These are phyloP conservation scores for Stagonosporopsis tanaceti DNA, from an alignment of 2,329 filamentous ascomycete genomes.

Conservation along the genomic window DNA sequence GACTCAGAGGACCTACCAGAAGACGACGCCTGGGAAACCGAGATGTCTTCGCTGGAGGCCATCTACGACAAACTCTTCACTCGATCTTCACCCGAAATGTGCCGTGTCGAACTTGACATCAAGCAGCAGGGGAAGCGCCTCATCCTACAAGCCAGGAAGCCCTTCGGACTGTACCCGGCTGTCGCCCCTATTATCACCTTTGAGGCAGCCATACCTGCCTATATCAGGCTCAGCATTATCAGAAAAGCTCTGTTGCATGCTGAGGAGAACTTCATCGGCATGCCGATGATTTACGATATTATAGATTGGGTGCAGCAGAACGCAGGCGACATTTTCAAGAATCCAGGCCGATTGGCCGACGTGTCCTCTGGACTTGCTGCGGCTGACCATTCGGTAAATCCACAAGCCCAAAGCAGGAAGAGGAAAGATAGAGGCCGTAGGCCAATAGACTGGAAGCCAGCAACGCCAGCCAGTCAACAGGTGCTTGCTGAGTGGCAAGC, in stretches of 20 bases:
- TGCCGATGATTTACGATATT: constrained; percentile 90
- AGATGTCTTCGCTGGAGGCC: constrained; percentile 81
- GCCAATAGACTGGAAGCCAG: constrained; percentile 70
- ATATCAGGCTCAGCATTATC: constrained; percentile 89
- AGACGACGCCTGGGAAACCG: constrained; percentile 79
- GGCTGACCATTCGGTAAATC: constrained; percentile 48
- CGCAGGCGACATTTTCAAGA: constrained; percentile 80
- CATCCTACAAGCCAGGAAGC: constrained; percentile 72
- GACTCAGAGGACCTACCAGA: constrained; percentile 56
- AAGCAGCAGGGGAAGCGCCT: constrained; percentile 56
- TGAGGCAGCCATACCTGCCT: constrained; percentile 76
- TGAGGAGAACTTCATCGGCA: constrained; percentile 74
- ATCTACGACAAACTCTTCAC: constrained; percentile 75
- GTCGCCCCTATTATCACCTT: constrained; percentile 74
- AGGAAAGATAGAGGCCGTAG: constrained; percentile 48
- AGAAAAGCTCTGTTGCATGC: constrained; percentile 78
- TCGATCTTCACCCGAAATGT: constrained; percentile 67
- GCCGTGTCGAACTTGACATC: constrained; percentile 72
- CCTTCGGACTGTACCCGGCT: constrained; percentile 74
- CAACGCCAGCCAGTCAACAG: constrained; percentile 65
- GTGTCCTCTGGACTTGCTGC: constrained; percentile 78
- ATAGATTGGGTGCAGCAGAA: constrained; percentile 92
- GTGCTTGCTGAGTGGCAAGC: constrained; percentile 70
- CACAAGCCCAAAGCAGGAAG: constrained; percentile 24
- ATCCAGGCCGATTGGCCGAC: constrained; percentile 83